phyloP scores from a whole-genome alignment of 179 eudicot genomes.

The Beta lomatogona region DNA sequence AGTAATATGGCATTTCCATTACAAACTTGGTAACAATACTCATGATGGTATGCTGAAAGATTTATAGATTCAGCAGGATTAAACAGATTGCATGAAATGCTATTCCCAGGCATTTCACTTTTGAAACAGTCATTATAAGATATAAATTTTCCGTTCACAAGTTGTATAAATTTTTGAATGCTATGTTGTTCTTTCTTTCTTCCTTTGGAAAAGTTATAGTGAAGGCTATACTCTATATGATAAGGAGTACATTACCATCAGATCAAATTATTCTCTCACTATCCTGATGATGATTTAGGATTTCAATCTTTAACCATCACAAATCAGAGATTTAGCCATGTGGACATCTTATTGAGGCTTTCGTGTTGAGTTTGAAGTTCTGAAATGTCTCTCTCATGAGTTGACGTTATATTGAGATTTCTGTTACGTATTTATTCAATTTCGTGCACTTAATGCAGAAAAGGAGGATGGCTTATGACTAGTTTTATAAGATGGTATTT shows the following conservation, averaged over 20 bases:
- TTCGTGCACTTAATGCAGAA: constrained; percentile 3
- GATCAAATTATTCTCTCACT: background rate
- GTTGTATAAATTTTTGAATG: background rate
- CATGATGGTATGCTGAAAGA: background rate
- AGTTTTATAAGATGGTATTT: background rate
- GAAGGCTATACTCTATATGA: background rate
- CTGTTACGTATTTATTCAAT: background rate
- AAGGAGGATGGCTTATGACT: constrained; percentile 3
- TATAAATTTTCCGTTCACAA: no score
- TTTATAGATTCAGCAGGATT: background rate
- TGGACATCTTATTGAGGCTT: background rate
- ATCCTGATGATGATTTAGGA: background rate
- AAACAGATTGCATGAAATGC: background rate
- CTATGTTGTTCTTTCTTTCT: background rate
- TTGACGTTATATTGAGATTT: background rate
- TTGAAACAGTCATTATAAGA: background rate
- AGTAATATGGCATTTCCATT: background rate
- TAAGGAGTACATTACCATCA: background rate
- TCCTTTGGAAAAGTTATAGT: background rate
- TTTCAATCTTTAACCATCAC: background rate
- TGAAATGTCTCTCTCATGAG: background rate
- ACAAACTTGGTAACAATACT: background rate
- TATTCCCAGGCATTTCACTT: background rate
- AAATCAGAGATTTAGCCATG: no score
- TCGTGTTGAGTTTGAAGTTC: background rate